Evolutionary conservation across 495 filamentous ascomycete genomes (phyloP).

Genomic region (Melanomma pulvis-pyrius): DNA sequence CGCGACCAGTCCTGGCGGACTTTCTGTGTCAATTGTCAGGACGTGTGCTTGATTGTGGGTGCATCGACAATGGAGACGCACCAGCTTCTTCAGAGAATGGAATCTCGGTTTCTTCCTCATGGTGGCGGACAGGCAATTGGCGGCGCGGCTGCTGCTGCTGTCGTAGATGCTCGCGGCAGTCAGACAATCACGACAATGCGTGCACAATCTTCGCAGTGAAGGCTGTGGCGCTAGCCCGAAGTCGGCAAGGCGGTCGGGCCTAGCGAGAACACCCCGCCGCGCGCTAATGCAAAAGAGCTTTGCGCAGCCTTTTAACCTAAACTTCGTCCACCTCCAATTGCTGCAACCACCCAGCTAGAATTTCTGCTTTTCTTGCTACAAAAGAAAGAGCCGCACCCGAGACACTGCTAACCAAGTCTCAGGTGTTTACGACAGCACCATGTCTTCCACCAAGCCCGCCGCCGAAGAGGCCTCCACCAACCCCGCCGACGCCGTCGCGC

Average conservation of each 20-base stretch:
- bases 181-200: neutral
- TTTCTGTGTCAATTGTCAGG: slow-evolving; percentile 61
- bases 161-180: neutral
- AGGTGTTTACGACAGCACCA: neutral
- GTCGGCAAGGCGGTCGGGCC: neutral
- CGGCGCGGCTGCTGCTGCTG: neutral
- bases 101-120: slow-evolving; percentile 58
- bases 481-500: slow-evolving; percentile 5
- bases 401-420: neutral
- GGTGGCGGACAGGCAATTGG: slow-evolving; percentile 8
- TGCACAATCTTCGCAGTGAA: neutral
- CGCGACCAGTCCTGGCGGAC: slow-evolving; percentile 97
- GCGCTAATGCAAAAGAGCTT: neutral
- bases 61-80: slow-evolving; percentile 45
- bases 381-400: neutral
- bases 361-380: neutral
- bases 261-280: neutral
- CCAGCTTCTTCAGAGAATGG: slow-evolving; percentile 64
- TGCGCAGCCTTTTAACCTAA: neutral
- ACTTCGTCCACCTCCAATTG: neutral
- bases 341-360: neutral
- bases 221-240: neutral
- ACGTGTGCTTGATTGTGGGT: slow-evolving; percentile 8
- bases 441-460: neutral
- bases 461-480: slow-evolving; percentile 10